Evolutionary conservation across 176 grass and related monocot genomes (phyloP).

Genomic region (Rhynchospora breviuscula): DNA sequence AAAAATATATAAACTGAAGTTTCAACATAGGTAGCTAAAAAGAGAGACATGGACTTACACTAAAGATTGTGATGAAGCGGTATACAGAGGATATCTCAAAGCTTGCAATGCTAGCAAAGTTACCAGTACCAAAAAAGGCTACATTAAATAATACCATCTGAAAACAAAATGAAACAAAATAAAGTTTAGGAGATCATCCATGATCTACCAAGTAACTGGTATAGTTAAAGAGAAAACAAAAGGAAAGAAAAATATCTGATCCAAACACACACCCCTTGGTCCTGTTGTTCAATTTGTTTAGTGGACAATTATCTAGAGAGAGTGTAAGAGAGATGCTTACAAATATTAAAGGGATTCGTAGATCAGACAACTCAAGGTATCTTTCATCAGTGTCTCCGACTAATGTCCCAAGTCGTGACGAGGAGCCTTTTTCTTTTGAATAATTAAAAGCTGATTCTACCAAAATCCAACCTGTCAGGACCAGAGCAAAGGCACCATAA

Average conservation of each 20-base stretch:
- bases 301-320: background rate
- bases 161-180: conserved; percentile 24
- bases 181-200: conserved; percentile 21
- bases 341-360: conserved; percentile 87
- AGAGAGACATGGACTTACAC: conserved; percentile 48
- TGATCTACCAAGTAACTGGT: background rate
- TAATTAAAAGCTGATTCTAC: conserved; percentile 59
- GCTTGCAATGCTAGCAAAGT: conserved; percentile 99
- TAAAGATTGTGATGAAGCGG: conserved; percentile 96
- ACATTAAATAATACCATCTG: conserved; percentile 96
- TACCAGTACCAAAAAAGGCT: conserved; percentile 95
- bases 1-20: background rate
- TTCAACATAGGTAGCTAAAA: conserved; percentile 18
- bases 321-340: conserved; percentile 43
- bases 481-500: conserved; percentile 78
- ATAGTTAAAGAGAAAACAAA: background rate
- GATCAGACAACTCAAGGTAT: conserved; percentile 67
- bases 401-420: conserved; percentile 23
- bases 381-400: conserved; percentile 55
- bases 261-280: background rate
- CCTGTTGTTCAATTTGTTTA: conserved; percentile 2
- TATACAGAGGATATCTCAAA: conserved; percentile 99
- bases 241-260: background rate
- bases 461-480: conserved; percentile 84
- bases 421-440: conserved; percentile 50